Percentiles rank a stretch among this genome's conserved stretches.
Conservation (phyloP, 1,284 basidiomycete genomes). For the Puccinia horiana region DNA sequence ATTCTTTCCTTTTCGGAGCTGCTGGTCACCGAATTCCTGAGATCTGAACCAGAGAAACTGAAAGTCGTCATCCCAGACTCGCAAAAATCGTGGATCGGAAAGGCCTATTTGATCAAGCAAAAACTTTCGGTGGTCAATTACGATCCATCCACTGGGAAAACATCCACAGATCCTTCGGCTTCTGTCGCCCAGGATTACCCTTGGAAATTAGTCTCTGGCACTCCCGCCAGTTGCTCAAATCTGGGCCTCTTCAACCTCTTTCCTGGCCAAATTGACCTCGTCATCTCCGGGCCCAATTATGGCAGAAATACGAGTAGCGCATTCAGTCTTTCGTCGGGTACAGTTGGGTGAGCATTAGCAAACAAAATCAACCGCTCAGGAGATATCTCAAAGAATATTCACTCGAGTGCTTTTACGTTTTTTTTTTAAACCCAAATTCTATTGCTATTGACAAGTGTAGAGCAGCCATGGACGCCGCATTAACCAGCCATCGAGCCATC, state of each 20-base stretch:
- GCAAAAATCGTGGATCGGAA: slow-evolving; percentile 45
- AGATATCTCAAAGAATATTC: background rate
- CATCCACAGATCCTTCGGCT: background rate
- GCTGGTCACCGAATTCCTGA: slow-evolving; percentile 4
- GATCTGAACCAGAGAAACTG: slow-evolving; percentile 23
- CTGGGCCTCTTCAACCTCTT: slow-evolving; percentile 84
- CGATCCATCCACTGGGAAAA: slow-evolving; percentile 18
- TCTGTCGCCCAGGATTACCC: background rate
- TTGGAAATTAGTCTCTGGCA: slow-evolving; percentile 56
- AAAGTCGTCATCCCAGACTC: slow-evolving; percentile 46
- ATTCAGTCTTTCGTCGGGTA: slow-evolving; percentile 54
- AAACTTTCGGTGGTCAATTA: slow-evolving; percentile 17
- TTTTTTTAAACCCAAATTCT: background rate
- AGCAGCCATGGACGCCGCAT: slow-evolving; percentile 42
- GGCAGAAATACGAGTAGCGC: slow-evolving; percentile 56
- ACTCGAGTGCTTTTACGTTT: background rate
- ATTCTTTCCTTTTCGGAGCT: slow-evolving; percentile 26
- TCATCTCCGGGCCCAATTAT: slow-evolving; percentile 63
- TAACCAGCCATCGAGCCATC: slow-evolving; percentile 32
- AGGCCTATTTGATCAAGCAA: slow-evolving; percentile 39
- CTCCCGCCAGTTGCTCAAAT: slow-evolving; percentile 85
- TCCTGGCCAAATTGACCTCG: slow-evolving; percentile 77
- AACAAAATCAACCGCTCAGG: background rate
- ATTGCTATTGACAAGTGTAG: slow-evolving; percentile 27
- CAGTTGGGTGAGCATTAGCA: slow-evolving; percentile 34